A percentile compares a stretch with the other conserved stretches of the same genome.
Conservation (phyloP, 2,329 filamentous ascomycete genomes). For the Exophiala dermatitidis region DNA sequence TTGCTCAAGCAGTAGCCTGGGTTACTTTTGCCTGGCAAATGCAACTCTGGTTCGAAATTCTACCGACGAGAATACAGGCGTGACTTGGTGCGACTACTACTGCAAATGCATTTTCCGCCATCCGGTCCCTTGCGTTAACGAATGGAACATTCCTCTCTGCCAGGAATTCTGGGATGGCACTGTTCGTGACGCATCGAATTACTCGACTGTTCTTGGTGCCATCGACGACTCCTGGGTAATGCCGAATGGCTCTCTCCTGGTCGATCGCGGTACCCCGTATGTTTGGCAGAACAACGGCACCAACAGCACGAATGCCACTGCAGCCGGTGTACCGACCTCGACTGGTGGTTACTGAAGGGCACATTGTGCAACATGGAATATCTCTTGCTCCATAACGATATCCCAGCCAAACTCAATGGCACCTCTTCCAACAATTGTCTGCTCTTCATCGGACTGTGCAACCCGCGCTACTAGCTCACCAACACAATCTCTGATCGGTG, state of each 20-base stretch:
- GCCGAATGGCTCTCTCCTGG: slow-evolving; percentile 8
- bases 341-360: too few species aligned
- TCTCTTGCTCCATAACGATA: too few species aligned
- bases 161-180: slow-evolving; percentile 9
- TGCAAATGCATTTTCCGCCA: slow-evolving; percentile 11
- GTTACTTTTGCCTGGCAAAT: slow-evolving; percentile 9
- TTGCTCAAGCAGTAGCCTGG: not conserved
- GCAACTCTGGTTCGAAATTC: slow-evolving; percentile 4
- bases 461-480: too few species aligned
- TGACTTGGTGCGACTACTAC: slow-evolving; percentile 11
- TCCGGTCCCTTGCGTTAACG: slow-evolving; percentile 9
- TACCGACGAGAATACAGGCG: not conserved
- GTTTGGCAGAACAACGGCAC: not conserved
- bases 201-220: slow-evolving; percentile 2
- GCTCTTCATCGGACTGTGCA: too few species aligned
- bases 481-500: too few species aligned
- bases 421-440: too few species aligned
- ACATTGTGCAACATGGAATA: too few species aligned
- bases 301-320: not conserved
- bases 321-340: not conserved
- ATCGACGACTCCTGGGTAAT: slow-evolving; percentile 1
- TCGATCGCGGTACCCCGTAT: slow-evolving; percentile 1
- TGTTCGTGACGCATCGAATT: slow-evolving; percentile 4
- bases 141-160: slow-evolving; percentile 10
- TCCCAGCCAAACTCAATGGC: too few species aligned